Base-by-base conservation (phyloP, 352 stramenopile species). In the Globisporangium solare region DNA sequence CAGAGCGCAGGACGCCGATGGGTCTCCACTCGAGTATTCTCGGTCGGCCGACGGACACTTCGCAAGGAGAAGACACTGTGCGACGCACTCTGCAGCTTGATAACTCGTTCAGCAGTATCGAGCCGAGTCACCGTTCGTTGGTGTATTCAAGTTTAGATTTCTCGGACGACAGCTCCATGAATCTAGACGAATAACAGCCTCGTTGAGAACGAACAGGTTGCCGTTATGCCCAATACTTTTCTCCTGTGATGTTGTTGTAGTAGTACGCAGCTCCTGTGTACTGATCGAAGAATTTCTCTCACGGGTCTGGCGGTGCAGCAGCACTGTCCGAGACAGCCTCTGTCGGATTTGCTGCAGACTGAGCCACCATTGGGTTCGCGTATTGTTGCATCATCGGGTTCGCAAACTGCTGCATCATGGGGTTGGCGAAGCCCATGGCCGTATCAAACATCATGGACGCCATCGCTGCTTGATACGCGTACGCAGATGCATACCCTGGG, bases 241-340 rank as follows among this genome's bases (percentile, higher is more conserved):
- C 86, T 32, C 84, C 86, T 21, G 86, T 96, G 60, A 91, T 71
- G 67, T 68, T 86, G 71, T 95, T 95, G 76, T 92, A 95, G 68
- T 91, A 96, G 63, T 94, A 95, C 2, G 83, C 73, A 13, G 83
- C 76, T 13, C 86, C 86, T 0, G 79, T 90, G 68, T 83, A 87
- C 61, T 96, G 86, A 64, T 96, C 87, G 35, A 89, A 87, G 68
- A 89, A 91, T 50, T 95, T 86, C 15, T 88, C 74, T 86, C 86
- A 96, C 24, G 79, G 76, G 62, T 89, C 79, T 2, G 75, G 71
- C 6, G 76, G 76, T 12, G 69, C 63, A 18, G 32, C 53, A 56
- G 56, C 54, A 27, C 48, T 51, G n/a, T 58, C 47, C 14, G 48
- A 46, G 46, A 58, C 47, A 24, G 52, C 47, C 11, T 45, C 40